Conservation (phyloP, 768 basidiomycete genomes). For the Gloeostereum incarnatum region DNA sequence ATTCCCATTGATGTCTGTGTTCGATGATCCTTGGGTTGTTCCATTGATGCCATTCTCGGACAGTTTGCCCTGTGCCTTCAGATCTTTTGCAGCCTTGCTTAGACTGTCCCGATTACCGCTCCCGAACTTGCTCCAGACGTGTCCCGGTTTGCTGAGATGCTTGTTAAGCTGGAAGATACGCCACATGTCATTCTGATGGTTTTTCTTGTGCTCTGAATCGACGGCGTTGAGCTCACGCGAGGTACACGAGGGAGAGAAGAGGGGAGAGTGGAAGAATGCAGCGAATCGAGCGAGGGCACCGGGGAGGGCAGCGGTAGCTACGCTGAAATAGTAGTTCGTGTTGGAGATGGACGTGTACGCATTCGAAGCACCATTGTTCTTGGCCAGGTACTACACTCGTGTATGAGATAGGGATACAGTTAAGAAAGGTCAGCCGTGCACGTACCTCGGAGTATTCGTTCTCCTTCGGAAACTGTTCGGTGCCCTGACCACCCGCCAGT, state of each 20-base stretch:
- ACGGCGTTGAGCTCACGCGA: slow-evolving; percentile 90
- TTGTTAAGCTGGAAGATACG: slow-evolving; percentile 95
- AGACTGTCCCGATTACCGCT: slow-evolving; percentile 76
- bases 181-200: slow-evolving; percentile 84
- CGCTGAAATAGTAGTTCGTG: slow-evolving; percentile 83
- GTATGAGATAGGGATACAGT: slow-evolving; percentile 7
- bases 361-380: slow-evolving; percentile 81
- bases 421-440: not conserved
- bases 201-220: slow-evolving; percentile 96
- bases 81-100: slow-evolving; percentile 47
- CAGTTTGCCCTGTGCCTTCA: slow-evolving; percentile 40
- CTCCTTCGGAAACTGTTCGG: slow-evolving; percentile 77
- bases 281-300: slow-evolving; percentile 73
- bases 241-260: slow-evolving; percentile 81
- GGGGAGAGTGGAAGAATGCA: slow-evolving; percentile 87
- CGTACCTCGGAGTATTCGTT: slow-evolving; percentile 88
- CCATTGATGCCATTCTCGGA: slow-evolving; percentile 16
- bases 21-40: slow-evolving; percentile 11
- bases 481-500: slow-evolving; percentile 42
- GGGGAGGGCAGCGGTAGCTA: slow-evolving; percentile 50
- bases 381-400: slow-evolving; percentile 53
- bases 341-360: slow-evolving; percentile 89
- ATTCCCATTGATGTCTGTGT: slow-evolving; percentile 8
- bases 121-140: slow-evolving; percentile 89
- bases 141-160: slow-evolving; percentile 66